phyloP scores from a whole-genome alignment of 2,329 filamentous ascomycete species.

The Beauveria asiatica region DNA sequence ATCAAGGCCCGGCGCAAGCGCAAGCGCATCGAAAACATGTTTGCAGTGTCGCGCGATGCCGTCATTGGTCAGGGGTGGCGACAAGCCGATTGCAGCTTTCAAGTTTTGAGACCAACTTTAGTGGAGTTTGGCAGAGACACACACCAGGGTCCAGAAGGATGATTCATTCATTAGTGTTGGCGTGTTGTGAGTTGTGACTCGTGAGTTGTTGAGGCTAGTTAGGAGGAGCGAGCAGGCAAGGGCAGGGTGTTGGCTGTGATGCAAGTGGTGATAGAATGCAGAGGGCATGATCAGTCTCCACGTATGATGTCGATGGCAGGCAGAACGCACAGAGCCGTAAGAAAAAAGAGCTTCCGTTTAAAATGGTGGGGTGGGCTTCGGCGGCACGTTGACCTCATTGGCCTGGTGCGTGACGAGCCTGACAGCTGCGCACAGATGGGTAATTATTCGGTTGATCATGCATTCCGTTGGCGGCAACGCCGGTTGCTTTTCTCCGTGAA shows the following conservation, averaged over 20 bases:
- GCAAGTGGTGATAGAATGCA: conserved; percentile 2
- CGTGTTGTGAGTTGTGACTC: not conserved
- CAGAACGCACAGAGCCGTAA: not conserved
- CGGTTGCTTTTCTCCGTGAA: not conserved
- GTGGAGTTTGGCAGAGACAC: not conserved
- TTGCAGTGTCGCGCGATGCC: not conserved
- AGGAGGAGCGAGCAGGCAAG: not conserved
- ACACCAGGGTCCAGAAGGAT: not conserved
- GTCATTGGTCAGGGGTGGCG: not conserved
- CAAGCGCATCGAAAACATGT: not conserved
- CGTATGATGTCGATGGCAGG: not conserved
- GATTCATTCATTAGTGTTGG: not conserved
- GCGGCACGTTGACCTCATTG: conserved; percentile 1
- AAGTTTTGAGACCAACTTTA: not conserved
- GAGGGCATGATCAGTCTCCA: not conserved
- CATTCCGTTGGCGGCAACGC: not conserved
- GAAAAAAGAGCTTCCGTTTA: conserved; percentile 2
- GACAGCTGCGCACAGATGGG: too few species aligned
- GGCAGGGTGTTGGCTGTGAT: conserved; percentile 4
- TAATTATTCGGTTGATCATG: not conserved
- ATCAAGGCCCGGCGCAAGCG: not conserved
- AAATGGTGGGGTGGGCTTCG: conserved; percentile 2
- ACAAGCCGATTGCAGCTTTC: not conserved
- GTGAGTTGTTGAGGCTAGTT: too few species aligned
- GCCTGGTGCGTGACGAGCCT: not conserved